These are phyloP conservation scores for Penicillium bialowiezense DNA, from an alignment of 495 filamentous ascomycete genomes.

Conservation along the genomic window DNA sequence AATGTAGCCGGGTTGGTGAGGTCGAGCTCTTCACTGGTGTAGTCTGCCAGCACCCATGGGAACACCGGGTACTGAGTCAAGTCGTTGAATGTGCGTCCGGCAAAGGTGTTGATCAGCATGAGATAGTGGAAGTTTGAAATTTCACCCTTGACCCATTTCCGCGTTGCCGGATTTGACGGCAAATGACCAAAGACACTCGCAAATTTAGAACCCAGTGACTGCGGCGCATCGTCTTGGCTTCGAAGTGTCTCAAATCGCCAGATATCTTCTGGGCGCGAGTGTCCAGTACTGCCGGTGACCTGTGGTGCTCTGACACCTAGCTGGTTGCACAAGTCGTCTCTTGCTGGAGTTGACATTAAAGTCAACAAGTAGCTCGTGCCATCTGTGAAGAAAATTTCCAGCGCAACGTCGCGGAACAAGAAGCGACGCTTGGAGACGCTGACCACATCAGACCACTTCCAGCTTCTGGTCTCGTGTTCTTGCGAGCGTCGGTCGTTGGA, in stretches of 20 bases:
- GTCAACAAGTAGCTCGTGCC: constrained; percentile 92
- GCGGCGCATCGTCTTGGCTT: constrained; percentile 76
- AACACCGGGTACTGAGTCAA: constrained; percentile 98
- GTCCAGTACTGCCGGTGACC: constrained; percentile 52
- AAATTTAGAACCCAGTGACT: constrained; percentile 85
- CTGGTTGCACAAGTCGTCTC: constrained; percentile 75
- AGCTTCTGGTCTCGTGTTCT: constrained; percentile 81
- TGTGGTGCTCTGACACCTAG: constrained; percentile 77
- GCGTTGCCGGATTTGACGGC: constrained; percentile 75
- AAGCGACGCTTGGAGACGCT: constrained; percentile 97
- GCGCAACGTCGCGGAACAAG: constrained; percentile 89
- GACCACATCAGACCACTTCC: constrained; percentile 91
- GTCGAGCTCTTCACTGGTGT: constrained; percentile 93
- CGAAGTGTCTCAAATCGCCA: constrained; percentile 87
- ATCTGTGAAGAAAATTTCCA: constrained; percentile 96
- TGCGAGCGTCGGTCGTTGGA: constrained; percentile 54
- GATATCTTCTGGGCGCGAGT: constrained; percentile 61
- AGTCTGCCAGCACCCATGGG: constrained; percentile 94
- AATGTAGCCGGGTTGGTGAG: constrained; percentile 79
- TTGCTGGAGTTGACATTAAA: constrained; percentile 63
- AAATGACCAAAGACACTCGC: constrained; percentile 86
- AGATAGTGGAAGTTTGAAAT: constrained; percentile 98
- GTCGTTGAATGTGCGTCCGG: constrained; percentile 95
- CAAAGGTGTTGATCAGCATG: constrained; percentile 97
- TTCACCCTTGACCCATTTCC: constrained; percentile 88